Percentiles rank a stretch among this genome's conserved stretches.
These are phyloP conservation scores for Pseudocercospora cruenta DNA, from an alignment of 2,329 filamentous ascomycete species.

Conservation along the genomic window DNA sequence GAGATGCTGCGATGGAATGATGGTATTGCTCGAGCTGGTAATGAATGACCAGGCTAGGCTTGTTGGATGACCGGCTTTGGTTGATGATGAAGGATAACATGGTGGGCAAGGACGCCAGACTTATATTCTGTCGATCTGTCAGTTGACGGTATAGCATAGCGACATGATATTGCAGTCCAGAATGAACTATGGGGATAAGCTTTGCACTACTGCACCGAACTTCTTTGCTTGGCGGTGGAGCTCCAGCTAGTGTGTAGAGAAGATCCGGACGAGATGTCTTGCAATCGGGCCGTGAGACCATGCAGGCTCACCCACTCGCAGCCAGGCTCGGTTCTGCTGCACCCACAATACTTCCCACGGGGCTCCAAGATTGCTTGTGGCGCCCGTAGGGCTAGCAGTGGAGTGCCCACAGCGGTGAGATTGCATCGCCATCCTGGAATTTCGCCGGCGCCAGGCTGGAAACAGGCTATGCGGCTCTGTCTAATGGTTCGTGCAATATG, in stretches of 20 bases:
- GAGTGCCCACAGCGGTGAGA: background rate
- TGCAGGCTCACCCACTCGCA: slow-evolving; percentile 6
- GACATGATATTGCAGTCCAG: slow-evolving; percentile 19
- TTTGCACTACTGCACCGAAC: slow-evolving; percentile 22
- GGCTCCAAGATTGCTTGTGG: slow-evolving; percentile 15
- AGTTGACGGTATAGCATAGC: background rate
- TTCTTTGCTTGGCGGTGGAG: slow-evolving; percentile 14
- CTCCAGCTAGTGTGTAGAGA: slow-evolving; percentile 9
- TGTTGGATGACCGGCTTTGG: slow-evolving; percentile 17
- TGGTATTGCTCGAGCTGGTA: slow-evolving; percentile 22
- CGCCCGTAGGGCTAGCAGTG: background rate
- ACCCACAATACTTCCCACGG: slow-evolving; percentile 12
- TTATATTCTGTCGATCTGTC: slow-evolving; percentile 19
- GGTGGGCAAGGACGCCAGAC: slow-evolving; percentile 8
- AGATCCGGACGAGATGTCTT: slow-evolving; percentile 7
- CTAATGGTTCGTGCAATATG: background rate
- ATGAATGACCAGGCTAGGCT: slow-evolving; percentile 25
- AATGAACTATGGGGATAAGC: slow-evolving; percentile 15
- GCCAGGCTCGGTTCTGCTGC: background rate
- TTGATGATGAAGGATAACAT: slow-evolving; percentile 18
- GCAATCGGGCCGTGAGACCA: slow-evolving; percentile 24
- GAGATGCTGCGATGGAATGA: slow-evolving; percentile 26
- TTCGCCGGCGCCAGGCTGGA: slow-evolving; percentile 1
- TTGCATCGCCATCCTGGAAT: background rate
- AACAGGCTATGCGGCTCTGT: slow-evolving; percentile 3